These are phyloP conservation scores for Penicillium sp. DNA, from an alignment of 2,329 filamentous ascomycete species.

Conservation along the genomic window DNA sequence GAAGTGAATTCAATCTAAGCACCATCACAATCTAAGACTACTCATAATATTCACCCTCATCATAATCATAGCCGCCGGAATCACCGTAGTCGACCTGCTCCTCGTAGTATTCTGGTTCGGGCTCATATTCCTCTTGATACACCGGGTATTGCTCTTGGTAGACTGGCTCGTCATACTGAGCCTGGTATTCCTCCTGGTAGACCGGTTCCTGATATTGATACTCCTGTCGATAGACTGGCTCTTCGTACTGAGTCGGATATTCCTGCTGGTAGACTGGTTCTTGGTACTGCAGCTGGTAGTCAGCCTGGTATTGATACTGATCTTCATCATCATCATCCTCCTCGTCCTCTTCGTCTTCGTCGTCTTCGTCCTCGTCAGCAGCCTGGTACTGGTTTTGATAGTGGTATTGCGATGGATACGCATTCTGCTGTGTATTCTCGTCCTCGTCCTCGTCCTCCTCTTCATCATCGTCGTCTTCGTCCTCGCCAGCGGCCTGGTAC, in stretches of 20 bases:
- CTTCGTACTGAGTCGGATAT: not conserved
- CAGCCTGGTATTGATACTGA: not conserved
- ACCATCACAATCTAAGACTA: not conserved
- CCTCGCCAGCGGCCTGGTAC: not conserved
- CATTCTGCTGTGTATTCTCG: too few relatives aligned
- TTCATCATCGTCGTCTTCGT: not conserved
- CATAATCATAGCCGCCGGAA: not conserved
- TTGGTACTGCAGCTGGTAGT: not conserved
- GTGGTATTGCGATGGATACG: too few relatives aligned
- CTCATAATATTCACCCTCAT: not conserved
- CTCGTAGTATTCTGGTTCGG: not conserved
- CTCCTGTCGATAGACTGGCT: not conserved
- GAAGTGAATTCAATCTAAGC: not conserved
- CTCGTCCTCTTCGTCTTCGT: not conserved
- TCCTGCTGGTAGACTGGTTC: not conserved
- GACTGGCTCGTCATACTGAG: not conserved
- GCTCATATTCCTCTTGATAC: not conserved
- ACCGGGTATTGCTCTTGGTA: not conserved
- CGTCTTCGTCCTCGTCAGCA: too few relatives aligned
- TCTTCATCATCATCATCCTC: not conserved
- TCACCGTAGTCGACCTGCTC: not conserved
- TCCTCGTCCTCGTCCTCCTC: too few relatives aligned
- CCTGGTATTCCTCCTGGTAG: not conserved
- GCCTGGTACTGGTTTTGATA: too few relatives aligned
- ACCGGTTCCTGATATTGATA: not conserved